Conservation (phyloP, 352 stramenopile genomes). For the Aphanomyces stellatus region DNA sequence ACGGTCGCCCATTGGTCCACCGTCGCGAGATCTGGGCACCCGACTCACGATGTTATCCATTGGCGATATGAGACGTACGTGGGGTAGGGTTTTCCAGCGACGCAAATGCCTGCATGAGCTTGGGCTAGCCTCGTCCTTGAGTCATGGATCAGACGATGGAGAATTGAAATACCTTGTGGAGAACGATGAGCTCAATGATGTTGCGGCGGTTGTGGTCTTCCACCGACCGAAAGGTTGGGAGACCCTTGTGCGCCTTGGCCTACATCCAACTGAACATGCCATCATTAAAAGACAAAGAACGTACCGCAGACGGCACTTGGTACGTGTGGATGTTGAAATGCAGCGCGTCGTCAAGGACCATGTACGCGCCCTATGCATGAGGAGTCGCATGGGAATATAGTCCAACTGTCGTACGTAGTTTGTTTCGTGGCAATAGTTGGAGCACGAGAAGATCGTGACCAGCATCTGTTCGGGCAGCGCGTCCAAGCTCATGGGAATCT, state of each 20-base stretch:
- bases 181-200: conserved; percentile 6
- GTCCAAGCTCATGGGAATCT: not conserved
- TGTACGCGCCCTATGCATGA: not conserved
- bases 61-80: too few relatives aligned
- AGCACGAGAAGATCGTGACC: conserved; percentile 24
- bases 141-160: not conserved
- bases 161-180: not conserved
- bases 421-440: conserved; percentile 16
- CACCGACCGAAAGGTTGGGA: conserved; percentile 14
- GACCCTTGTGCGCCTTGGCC: not conserved
- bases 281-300: too few relatives aligned
- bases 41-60: too few relatives aligned
- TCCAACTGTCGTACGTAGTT: not conserved
- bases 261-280: too few relatives aligned
- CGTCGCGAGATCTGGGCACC: not conserved
- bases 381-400: not conserved
- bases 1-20: conserved; percentile 3
- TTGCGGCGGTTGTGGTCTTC: conserved; percentile 17
- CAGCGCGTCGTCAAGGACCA: not conserved
- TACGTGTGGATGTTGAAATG: not conserved
- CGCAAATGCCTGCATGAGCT: not conserved
- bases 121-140: not conserved
- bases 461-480: not conserved
- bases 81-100: not conserved
- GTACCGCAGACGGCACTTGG: not conserved